Base-by-base conservation (phyloP, 768 basidiomycete species). In the Phallus indusiatus region DNA sequence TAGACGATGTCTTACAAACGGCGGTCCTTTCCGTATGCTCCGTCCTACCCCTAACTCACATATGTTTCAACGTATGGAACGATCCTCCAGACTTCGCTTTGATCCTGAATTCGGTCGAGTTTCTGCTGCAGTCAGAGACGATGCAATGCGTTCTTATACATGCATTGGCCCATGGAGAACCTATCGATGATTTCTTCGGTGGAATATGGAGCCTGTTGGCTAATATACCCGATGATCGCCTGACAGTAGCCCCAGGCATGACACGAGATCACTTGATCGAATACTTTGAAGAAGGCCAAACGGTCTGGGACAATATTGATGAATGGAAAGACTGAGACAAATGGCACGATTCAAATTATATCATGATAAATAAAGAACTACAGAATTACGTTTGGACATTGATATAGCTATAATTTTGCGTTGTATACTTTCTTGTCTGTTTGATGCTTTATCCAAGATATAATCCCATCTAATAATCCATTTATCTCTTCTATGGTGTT, bases 401-500 rank as follows among this genome's bases (percentile, higher is more conserved):
- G 18, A 14, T n/a, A n/a, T 49, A n/a, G 49, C 50, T 28, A 59
- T 10, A 59, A 42, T 52, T 52, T 59, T 34, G 57, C 20, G 8
- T 5, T 33, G 7, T 17, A 7, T 16, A 6, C 33, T 59, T 47
- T 20, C n/a, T 18, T 21, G 21, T 28, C 16, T 24, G 20, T 36
- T 36, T 52, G 57, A 34, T 20, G 7, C 20, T 42, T 33, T 20
- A 36, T 51, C 57, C 57, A 59, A 51, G 57, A 33, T 22, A 81
- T 60, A 52, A 85, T 75, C 0, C 76, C 81, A 1, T 68, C 58
- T 0, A 81, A 76, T 18, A 96, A 71, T 14, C 70, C 67, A 42
- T 82, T 78, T 3, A 95, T 76, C 28, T 94, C 85, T 42, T 72
- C 75, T 1, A 65, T 60, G 34, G 83, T 81, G 65, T 94, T 91